Conservation (phyloP, 2,329 filamentous ascomycete genomes). For the Monosporascus sp. region DNA sequence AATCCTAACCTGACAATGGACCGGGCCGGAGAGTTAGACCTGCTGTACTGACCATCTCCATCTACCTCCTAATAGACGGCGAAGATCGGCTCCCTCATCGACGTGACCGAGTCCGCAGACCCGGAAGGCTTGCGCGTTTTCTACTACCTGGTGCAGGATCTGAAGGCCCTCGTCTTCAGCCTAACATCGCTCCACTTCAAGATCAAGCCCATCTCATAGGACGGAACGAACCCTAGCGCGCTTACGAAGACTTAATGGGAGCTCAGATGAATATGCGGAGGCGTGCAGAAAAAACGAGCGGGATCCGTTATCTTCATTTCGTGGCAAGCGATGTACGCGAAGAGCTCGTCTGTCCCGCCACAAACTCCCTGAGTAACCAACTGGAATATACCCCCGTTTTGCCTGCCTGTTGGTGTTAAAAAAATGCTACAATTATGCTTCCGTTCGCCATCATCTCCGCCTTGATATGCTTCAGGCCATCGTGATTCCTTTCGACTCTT, state of each 20-base stretch:
- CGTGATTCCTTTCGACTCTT: too few relatives aligned
- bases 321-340: constrained; percentile 10
- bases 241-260: too few relatives aligned
- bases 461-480: too few relatives aligned
- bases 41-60: constrained; percentile 6
- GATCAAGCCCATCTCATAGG: constrained; percentile 66
- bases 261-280: neutral
- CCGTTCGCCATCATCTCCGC: neutral
- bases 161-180: constrained; percentile 95
- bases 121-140: constrained; percentile 95
- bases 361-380: neutral
- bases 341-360: constrained; percentile 12
- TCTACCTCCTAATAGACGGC: constrained; percentile 61
- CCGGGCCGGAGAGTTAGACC: too few relatives aligned
- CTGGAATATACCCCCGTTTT: constrained; percentile 20
- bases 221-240: neutral
- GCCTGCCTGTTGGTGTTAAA: constrained; percentile 11
- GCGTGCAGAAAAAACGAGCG: constrained; percentile 9
- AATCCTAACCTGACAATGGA: too few relatives aligned
- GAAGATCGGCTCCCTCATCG: constrained; percentile 94
- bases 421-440: constrained; percentile 9
- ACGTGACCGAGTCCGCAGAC: constrained; percentile 93
- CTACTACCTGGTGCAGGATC: constrained; percentile 96
- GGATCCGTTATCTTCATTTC: constrained; percentile 7
- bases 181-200: constrained; percentile 97